Evolutionary conservation across 225 moss, liverwort and hornwort genomes (phyloP).

Genomic region (Neckera pumila): DNA sequence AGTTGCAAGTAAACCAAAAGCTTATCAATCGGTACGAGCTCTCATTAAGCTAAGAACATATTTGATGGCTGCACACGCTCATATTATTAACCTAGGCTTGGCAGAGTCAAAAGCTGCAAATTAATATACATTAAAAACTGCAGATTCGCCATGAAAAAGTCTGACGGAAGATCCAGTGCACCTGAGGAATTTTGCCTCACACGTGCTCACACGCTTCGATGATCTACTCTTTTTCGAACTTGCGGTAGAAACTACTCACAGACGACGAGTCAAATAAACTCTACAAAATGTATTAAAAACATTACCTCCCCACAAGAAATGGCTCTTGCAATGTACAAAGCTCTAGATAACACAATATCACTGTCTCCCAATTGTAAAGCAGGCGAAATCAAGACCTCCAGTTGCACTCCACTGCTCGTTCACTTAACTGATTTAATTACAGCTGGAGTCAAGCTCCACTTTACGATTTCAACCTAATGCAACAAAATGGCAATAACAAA

Average conservation of each 20-base stretch:
- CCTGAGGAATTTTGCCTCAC: conserved; percentile 11
- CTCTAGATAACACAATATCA: not conserved
- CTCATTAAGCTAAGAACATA: not conserved
- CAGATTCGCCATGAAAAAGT: conserved; percentile 18
- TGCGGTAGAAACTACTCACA: not conserved
- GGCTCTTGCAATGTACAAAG: not conserved
- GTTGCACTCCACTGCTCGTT: not conserved
- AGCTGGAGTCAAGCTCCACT: not conserved
- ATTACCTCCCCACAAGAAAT: not conserved
- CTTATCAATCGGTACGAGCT: not conserved
- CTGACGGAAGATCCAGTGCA: conserved; percentile 12
- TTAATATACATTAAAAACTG: not conserved
- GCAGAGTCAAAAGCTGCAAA: conserved; percentile 2
- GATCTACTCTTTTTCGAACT: conserved; percentile 10
- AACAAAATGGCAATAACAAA: not conserved
- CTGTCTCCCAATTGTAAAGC: not conserved
- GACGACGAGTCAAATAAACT: not conserved
- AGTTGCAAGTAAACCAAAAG: not conserved
- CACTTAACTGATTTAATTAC: not conserved
- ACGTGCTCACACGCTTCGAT: conserved; percentile 33
- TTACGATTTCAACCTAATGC: not conserved
- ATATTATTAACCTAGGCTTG: not conserved
- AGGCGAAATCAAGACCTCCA: not conserved
- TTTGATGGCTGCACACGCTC: conserved; percentile 1
- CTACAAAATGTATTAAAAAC: not conserved